Percentiles rank a stretch among this genome's conserved stretches.
Conservation (phyloP, 768 basidiomycete genomes). For the Naganishia vaughanmartiniae region DNA sequence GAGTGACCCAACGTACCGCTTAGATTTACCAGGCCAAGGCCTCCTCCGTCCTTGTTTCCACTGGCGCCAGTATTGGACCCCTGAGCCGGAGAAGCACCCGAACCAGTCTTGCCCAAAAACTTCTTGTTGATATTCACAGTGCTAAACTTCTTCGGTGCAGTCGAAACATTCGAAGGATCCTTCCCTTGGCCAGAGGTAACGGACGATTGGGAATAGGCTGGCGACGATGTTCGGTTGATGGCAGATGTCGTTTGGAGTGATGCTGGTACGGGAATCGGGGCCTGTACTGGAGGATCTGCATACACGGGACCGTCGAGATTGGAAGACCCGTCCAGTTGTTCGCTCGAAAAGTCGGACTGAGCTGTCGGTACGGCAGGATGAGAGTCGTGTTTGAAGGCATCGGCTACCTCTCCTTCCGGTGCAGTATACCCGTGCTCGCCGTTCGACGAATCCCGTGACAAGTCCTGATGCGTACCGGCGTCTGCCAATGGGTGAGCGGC, state of each 20-base stretch:
- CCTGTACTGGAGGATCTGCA: background rate
- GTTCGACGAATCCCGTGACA: background rate
- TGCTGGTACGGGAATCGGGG: background rate
- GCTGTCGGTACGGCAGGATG: background rate
- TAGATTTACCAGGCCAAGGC: conserved; percentile 11
- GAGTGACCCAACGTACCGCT: background rate
- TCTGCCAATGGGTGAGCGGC: background rate
- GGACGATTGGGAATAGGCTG: conserved; percentile 19
- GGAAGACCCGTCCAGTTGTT: background rate
- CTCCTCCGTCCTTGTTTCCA: conserved; percentile 21
- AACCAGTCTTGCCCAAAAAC: conserved; percentile 83
- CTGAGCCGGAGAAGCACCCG: conserved; percentile 52
- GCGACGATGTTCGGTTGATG: conserved; percentile 18
- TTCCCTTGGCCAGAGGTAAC: conserved; percentile 16
- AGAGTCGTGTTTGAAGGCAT: background rate
- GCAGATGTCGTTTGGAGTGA: conserved; percentile 4
- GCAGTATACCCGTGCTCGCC: background rate
- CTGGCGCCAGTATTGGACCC: background rate
- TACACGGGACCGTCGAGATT: background rate
- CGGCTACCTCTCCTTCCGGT: background rate
- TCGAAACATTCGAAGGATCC: conserved; percentile 41
- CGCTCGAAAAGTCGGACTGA: background rate
- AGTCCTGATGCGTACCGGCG: background rate
- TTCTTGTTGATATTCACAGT: conserved; percentile 93
- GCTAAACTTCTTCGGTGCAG: conserved; percentile 72